Conservation (phyloP, 345 rosid species). For the Garcia nutans region DNA sequence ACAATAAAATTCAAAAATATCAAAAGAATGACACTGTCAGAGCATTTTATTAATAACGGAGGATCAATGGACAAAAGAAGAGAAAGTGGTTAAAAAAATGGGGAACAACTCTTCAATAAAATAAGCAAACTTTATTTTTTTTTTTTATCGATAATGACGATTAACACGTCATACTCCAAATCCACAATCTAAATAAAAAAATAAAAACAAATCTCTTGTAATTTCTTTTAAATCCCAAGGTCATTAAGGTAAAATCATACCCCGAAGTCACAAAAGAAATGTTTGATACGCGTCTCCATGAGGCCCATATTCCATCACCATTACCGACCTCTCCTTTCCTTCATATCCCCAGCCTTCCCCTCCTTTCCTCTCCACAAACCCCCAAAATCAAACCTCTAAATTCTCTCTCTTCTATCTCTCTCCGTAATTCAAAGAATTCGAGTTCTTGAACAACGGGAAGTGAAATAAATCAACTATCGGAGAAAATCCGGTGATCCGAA, state of each 20-base stretch:
- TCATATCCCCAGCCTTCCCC: slow-evolving; percentile 12
- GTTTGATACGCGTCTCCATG: slow-evolving; percentile 84
- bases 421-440: too few species aligned
- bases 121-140: slow-evolving; percentile 17
- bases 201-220: slow-evolving; percentile 6
- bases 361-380: neutral
- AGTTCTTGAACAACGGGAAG: neutral
- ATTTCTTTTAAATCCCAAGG: slow-evolving; percentile 33
- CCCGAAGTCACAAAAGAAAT: slow-evolving; percentile 24
- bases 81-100: neutral
- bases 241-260: slow-evolving; percentile 19
- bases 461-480: neutral
- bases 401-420: neutral
- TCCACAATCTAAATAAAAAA: slow-evolving; percentile 3
- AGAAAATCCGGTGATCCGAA: neutral
- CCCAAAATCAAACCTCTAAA: neutral
- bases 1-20: neutral
- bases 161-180: slow-evolving; percentile 37
- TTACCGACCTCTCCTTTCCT: slow-evolving; percentile 52
- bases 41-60: neutral
- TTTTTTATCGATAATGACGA: slow-evolving; percentile 37
- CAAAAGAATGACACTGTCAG: neutral
- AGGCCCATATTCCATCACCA: slow-evolving; percentile 77
- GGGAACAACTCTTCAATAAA: slow-evolving; percentile 28
- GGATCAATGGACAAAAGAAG: neutral